Evolutionary conservation across 139 green algal genomes (phyloP).

Genomic region (Picochlorum sp.): DNA sequence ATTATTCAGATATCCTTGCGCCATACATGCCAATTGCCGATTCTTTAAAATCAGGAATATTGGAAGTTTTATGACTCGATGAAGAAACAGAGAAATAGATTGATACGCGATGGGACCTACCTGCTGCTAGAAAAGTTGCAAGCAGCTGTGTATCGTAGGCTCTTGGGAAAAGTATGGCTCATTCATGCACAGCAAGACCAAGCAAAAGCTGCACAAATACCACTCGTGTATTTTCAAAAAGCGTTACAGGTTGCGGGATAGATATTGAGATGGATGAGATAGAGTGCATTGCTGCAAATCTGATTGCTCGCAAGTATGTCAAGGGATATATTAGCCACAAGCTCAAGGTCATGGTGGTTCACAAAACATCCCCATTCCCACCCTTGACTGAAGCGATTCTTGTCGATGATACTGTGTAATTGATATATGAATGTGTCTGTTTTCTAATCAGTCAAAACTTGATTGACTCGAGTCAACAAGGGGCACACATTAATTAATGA

Average conservation of each 20-base stretch:
- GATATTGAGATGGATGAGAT: slow-evolving; percentile 67
- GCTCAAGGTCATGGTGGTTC: slow-evolving; percentile 56
- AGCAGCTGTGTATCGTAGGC: slow-evolving; percentile 44
- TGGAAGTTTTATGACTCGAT: slow-evolving; percentile 41
- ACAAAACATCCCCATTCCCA: slow-evolving; percentile 30
- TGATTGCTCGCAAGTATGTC: slow-evolving; percentile 75
- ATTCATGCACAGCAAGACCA: slow-evolving; percentile 47
- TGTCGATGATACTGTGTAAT: background rate
- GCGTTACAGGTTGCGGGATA: slow-evolving; percentile 38
- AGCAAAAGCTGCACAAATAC: slow-evolving; percentile 47
- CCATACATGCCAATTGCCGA: slow-evolving; percentile 41
- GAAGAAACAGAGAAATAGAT: slow-evolving; percentile 30
- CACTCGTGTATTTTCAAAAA: slow-evolving; percentile 27
- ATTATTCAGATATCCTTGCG: slow-evolving; percentile 37
- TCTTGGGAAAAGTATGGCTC: slow-evolving; percentile 46
- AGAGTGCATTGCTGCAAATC: slow-evolving; percentile 76
- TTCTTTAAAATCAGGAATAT: slow-evolving; percentile 46
- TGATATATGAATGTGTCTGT: no score
- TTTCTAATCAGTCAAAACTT: background rate
- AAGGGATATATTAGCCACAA: slow-evolving; percentile 81
- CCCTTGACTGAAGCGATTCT: slow-evolving; percentile 2
- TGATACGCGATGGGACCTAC: slow-evolving; percentile 60
- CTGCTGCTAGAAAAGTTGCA: slow-evolving; percentile 72
- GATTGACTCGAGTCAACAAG: background rate
- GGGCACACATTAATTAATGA: background rate